Conservation (phyloP, 108 stramenopile genomes). For the Aurantiochytrium sp. region DNA sequence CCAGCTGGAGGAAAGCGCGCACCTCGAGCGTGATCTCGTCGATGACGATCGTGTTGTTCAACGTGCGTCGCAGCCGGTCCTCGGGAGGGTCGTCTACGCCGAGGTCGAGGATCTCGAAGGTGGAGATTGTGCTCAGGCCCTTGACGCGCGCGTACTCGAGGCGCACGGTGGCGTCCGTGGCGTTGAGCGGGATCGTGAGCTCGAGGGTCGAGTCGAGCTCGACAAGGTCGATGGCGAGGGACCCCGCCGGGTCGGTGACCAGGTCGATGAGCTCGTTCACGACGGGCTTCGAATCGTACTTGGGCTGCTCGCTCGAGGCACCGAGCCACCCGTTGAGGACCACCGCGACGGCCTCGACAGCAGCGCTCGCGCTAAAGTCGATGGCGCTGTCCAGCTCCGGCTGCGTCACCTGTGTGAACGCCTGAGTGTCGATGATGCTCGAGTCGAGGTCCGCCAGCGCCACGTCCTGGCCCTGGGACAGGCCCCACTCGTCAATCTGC, state of each 20-base stretch:
- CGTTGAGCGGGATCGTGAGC: not conserved
- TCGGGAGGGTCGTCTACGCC: not conserved
- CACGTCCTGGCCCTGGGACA: not conserved
- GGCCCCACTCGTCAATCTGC: not conserved
- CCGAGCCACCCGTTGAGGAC: not conserved
- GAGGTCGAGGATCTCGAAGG: not conserved
- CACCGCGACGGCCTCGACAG: not conserved
- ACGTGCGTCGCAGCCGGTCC: not conserved
- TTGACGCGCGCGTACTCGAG: not conserved
- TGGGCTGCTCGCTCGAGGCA: not conserved
- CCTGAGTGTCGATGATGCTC: not conserved
- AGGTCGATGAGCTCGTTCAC: slow-evolving; percentile 5
- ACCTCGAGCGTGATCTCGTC: not conserved
- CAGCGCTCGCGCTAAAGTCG: not conserved
- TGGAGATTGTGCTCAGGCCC: not conserved
- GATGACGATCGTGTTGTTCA: not conserved
- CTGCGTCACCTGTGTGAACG: not conserved
- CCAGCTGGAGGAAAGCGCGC: not conserved
- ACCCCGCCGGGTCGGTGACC: not conserved
- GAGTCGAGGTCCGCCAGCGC: not conserved
- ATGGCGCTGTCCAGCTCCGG: not conserved
- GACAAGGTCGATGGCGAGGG: not conserved
- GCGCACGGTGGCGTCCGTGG: not conserved
- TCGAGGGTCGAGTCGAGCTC: not conserved
- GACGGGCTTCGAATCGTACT: not conserved